Evolutionary conservation across 352 stramenopile species (phyloP), one percentile per base, ranked within the genome.

Genomic region (Hyaloperonospora arabidopsidis): DNA sequence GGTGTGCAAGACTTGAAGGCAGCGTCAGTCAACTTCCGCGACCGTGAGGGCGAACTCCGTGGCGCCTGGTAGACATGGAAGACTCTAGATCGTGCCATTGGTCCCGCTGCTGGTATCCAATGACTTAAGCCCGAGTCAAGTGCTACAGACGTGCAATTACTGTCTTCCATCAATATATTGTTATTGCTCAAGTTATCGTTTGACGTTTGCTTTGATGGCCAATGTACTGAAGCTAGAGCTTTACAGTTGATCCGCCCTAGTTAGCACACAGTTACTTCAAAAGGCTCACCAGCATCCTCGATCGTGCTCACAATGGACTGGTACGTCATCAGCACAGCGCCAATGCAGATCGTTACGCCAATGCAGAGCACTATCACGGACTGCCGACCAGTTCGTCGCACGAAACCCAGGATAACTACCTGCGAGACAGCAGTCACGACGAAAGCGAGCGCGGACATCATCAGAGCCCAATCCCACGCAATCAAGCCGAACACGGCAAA

Each of bases 21-120:
- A 23, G 91, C 97, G 68, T 69, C 76, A 36, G 94, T 98, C 18
- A 98, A 98, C 81, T 98, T 98, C 75, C 87, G 96, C 68, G 96
- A 98, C 77, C 79, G 96, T 54, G 96, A 98, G 74, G 95, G 95
- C 40, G 84, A 87, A 23, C 72, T 86, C 50, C 67, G 78, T 50
- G 79, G 79, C 45, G 61, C 79, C 28, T 89, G 79, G 79, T 89
- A 83, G 74, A 48, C n/a, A n/a, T n/a, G n/a, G n/a, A n/a, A n/a
- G n/a, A n/a, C n/a, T n/a, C n/a, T n/a, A n/a, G n/a, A n/a, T n/a
- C n/a, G n/a, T n/a, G n/a, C n/a, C n/a, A n/a, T n/a, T n/a, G n/a
- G n/a, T n/a, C n/a, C n/a, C n/a, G n/a, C n/a, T n/a, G n/a, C n/a
- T n/a, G n/a, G n/a, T n/a, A n/a, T n/a, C n/a, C n/a, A n/a, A n/a